Evolutionary conservation across 2,329 filamentous ascomycete genomes (phyloP).

Genomic region (Diaporthe australafricana): DNA sequence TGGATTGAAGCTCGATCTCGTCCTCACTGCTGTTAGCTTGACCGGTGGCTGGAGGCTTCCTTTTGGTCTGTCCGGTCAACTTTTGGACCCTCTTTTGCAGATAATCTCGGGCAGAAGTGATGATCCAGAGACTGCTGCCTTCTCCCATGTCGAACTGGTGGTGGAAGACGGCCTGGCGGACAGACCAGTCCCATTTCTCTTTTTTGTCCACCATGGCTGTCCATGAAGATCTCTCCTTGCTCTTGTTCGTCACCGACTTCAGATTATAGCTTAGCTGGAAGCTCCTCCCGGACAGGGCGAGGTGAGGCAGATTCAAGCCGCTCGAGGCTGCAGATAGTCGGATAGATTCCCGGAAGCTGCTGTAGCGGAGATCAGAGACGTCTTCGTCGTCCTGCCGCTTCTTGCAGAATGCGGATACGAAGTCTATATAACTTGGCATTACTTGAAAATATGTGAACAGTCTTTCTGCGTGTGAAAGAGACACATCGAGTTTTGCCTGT

Average conservation of each 20-base stretch:
- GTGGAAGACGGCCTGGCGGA: conserved; percentile 20
- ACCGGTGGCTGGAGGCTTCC: conserved; percentile 29
- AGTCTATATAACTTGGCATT: neutral
- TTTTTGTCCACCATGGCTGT: neutral
- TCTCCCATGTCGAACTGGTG: conserved; percentile 15
- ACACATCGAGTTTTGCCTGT: neutral
- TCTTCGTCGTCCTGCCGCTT: neutral
- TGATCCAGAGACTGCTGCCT: conserved; percentile 50
- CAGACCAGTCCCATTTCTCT: conserved; percentile 9
- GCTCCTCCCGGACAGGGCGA: neutral
- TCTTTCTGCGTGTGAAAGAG: neutral
- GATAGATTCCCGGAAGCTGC: neutral
- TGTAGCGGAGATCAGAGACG: neutral
- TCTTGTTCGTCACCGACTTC: conserved; percentile 4
- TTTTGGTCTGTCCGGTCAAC: conserved; percentile 33
- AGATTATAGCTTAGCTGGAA: conserved; percentile 39
- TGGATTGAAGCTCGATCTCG: neutral
- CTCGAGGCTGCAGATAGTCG: neutral
- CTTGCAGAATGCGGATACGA: neutral
- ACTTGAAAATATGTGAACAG: neutral
- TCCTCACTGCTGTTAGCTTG: neutral
- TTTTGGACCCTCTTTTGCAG: neutral
- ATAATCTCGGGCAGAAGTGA: conserved; percentile 42
- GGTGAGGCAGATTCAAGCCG: neutral
- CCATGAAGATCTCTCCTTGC: neutral